Conservation (phyloP, 805 yeast species). For the Ascoidea asiatica region DNA sequence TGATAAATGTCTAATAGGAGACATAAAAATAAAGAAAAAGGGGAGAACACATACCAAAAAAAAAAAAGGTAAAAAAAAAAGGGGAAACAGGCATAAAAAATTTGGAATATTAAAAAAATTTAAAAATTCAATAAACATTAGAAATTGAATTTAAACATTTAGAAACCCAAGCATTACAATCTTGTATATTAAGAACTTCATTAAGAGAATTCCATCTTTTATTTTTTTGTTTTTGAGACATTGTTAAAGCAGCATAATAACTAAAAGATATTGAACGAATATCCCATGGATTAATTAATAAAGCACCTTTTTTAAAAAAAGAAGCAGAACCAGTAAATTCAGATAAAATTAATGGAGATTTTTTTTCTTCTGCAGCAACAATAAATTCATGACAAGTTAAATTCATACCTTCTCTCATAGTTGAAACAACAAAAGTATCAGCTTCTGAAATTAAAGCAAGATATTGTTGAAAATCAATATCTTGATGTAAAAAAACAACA, state of each 20-base stretch:
- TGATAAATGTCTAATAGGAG: no score
- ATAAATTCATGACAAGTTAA: constrained; percentile 91
- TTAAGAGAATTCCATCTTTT: constrained; percentile 50
- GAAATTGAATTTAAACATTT: constrained; percentile 41
- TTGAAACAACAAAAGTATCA: constrained; percentile 74
- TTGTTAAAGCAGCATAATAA: constrained; percentile 49
- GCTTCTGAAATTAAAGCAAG: constrained; percentile 79
- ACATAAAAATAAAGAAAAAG: no score
- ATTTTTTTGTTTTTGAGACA: constrained; percentile 44
- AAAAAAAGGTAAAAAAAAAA: no score
- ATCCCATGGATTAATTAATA: constrained; percentile 89
- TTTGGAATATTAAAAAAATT: no score
- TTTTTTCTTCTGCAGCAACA: constrained; percentile 53
- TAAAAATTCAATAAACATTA: no score
- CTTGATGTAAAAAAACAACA: constrained; percentile 78
- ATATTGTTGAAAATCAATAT: constrained; percentile 80
- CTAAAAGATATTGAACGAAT: constrained; percentile 47
- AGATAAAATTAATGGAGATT: constrained; percentile 74
- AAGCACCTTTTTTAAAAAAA: constrained; percentile 55
- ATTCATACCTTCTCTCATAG: constrained; percentile 95
- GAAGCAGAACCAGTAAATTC: constrained; percentile 94
- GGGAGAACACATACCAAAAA: no score
- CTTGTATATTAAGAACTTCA: constrained; percentile 47
- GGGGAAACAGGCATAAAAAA: no score
- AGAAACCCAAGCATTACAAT: constrained; percentile 64